Conservation (phyloP, 805 yeast genomes). For the Starmerella tilneyi region DNA sequence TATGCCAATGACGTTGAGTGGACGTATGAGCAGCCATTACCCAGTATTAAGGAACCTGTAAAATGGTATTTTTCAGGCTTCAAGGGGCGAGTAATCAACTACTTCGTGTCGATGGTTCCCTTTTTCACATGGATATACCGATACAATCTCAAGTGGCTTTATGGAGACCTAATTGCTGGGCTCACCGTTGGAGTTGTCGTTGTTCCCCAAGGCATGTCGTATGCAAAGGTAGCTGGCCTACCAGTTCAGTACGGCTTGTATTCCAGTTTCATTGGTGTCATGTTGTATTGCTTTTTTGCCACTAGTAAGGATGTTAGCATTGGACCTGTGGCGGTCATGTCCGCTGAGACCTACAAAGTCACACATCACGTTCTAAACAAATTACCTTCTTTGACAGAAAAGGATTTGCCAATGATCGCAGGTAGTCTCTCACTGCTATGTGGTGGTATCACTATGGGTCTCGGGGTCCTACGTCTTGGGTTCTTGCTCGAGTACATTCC, state of each 20-base stretch:
- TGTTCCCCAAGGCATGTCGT: conserved; percentile 94
- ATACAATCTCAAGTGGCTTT: conserved; percentile 70
- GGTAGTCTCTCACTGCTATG: conserved; percentile 68
- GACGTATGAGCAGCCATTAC: conserved; percentile 15
- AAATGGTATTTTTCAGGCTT: conserved; percentile 19
- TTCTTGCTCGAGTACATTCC: conserved; percentile 83
- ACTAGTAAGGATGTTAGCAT: conserved; percentile 92
- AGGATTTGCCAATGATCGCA: conserved; percentile 62
- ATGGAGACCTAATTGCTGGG: conserved; percentile 81
- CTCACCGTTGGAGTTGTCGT: conserved; percentile 85
- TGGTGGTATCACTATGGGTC: conserved; percentile 74
- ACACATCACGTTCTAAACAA: conserved; percentile 50
- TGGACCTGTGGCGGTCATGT: conserved; percentile 97
- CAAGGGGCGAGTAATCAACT: conserved; percentile 31
- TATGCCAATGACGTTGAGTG: conserved; percentile 11
- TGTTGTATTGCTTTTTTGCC: conserved; percentile 81
- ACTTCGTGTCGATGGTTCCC: conserved; percentile 62
- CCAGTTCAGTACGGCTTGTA: conserved; percentile 79
- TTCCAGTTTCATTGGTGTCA: conserved; percentile 84
- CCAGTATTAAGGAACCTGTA: conserved; percentile 19
- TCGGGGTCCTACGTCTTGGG: conserved; percentile 76
- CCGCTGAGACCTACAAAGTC: conserved; percentile 71
- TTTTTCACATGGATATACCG: conserved; percentile 74
- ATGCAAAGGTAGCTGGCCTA: conserved; percentile 76
- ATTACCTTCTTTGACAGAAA: conserved; percentile 34